phyloP scores from a whole-genome alignment of 1,139 yeast genomes.

The Protomyces lactucae-debilis region DNA sequence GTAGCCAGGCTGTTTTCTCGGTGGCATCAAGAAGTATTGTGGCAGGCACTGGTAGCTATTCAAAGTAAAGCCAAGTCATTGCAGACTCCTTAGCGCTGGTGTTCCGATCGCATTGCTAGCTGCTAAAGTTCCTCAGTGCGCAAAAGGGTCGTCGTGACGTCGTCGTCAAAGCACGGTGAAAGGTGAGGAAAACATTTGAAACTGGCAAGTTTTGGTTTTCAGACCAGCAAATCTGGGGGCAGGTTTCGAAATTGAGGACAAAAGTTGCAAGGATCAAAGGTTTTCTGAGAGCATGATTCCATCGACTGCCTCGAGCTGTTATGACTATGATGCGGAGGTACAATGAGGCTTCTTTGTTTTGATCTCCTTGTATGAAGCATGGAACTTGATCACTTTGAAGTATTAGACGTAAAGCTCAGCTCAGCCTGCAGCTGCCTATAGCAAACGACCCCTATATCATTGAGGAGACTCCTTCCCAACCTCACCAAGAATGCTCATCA shows the following conservation, averaged over 20 bases:
- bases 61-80: background rate
- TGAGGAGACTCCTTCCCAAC: background rate
- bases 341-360: background rate
- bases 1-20: constrained; percentile 15
- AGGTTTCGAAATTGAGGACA: too few relatives aligned
- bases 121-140: background rate
- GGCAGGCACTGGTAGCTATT: background rate
- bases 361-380: background rate
- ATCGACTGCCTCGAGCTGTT: background rate
- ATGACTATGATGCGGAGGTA: background rate
- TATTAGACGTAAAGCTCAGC: too few relatives aligned
- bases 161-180: background rate
- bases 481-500: background rate
- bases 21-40: background rate
- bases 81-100: background rate
- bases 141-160: background rate
- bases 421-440: background rate
- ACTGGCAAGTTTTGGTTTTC: background rate
- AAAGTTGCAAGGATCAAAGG: background rate
- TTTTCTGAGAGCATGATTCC: background rate
- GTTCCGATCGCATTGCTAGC: background rate
- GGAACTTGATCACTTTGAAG: background rate
- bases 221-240: background rate
- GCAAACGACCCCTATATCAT: background rate
- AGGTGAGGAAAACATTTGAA: background rate